phyloP scores from a whole-genome alignment of 2,329 filamentous ascomycete genomes.

The Macrophomina phaseolina region DNA sequence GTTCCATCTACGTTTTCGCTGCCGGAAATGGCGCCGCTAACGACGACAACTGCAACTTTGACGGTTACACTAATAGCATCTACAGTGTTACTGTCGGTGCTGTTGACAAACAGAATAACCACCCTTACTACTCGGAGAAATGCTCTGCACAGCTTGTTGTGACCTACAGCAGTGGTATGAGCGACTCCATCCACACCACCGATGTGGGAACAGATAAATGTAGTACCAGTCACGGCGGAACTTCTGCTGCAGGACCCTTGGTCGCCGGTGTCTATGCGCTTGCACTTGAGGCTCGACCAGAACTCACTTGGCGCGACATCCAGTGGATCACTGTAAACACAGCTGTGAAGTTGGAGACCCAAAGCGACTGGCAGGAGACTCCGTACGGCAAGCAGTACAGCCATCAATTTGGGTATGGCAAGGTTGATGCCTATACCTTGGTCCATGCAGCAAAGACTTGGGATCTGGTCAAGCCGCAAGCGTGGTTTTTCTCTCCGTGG shows the following conservation, averaged over 20 bases:
- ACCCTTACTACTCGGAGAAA: constrained; percentile 94
- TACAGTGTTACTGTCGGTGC: constrained; percentile 98
- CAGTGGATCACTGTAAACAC: constrained; percentile 89
- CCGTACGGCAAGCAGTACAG: constrained; percentile 84
- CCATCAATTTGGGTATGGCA: constrained; percentile 94
- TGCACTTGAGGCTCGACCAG: constrained; percentile 81
- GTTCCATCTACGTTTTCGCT: constrained; percentile 95
- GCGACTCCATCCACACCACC: constrained; percentile 92
- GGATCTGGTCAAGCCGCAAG: constrained; percentile 89
- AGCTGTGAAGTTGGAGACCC: constrained; percentile 77
- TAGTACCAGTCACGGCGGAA: constrained; percentile 84
- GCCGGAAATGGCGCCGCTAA: constrained; percentile 87
- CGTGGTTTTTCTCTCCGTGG: constrained; percentile 95
- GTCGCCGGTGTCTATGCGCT: constrained; percentile 92
- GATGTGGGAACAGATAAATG: constrained; percentile 87
- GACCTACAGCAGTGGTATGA: constrained; percentile 90
- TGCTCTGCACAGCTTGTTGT: constrained; percentile 96
- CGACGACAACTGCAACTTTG: constrained; percentile 98
- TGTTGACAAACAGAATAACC: constrained; percentile 82
- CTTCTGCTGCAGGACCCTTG: constrained; percentile 91
- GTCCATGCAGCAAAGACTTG: constrained; percentile 86
- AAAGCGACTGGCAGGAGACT: constrained; percentile 83
- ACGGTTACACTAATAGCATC: constrained; percentile 99
- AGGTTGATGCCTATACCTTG: constrained; percentile 84
- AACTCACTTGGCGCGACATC: constrained; percentile 90